Evolutionary conservation across 192 early-diverging fungal species (phyloP), one percentile per base, ranked within the genome.

Genomic region (Glomus cerebriforme): DNA sequence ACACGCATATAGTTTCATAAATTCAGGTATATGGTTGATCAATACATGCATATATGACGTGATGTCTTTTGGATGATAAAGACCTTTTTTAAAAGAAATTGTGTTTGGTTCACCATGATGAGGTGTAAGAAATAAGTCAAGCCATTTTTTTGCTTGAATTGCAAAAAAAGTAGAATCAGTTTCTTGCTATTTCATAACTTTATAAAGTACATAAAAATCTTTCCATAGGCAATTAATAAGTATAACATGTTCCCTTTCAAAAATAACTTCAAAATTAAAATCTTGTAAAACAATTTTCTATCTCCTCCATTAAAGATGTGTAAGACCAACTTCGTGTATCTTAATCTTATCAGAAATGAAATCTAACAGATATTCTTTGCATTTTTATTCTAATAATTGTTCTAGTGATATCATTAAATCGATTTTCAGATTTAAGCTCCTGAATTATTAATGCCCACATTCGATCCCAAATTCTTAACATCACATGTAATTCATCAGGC

Each of bases 381-480:
- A 62, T 62, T 27, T 62, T 12, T 27, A 24, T 9, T 7, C 60
- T 62, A 62, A 62, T 62, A 26, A 62, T 27, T 62, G 26, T 27
- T 62, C 26, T 62, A 62, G 27, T 62, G 27, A 27, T 7, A 62
- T 62, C 26, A 62, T 62, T 27, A 27, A 27, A 62, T 62, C 60
- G n/a, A 62, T 62, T 62, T 59, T 62, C 60, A 62, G n/a, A 62
- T 62, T 29, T 62, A 27, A 62, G 60, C 10, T 62, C 60, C 26
- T 62, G 60, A 10, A 62, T 62, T 62, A 62, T 10, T 62, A 62
- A 62, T 27, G n/a, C n/a, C 26, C 60, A 62, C 26, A 62, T 62
- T 27, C n/a, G 26, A 27, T 62, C n/a, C 60, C 26, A 62, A 62
- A 62, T 62, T 10, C 60, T 62, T 62, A 62, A 62, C 7, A 62